Evolutionary conservation across 2,329 filamentous ascomycete species (phyloP), one percentile per base, ranked within the genome.

Genomic region (Arthrobotrys iridis): DNA sequence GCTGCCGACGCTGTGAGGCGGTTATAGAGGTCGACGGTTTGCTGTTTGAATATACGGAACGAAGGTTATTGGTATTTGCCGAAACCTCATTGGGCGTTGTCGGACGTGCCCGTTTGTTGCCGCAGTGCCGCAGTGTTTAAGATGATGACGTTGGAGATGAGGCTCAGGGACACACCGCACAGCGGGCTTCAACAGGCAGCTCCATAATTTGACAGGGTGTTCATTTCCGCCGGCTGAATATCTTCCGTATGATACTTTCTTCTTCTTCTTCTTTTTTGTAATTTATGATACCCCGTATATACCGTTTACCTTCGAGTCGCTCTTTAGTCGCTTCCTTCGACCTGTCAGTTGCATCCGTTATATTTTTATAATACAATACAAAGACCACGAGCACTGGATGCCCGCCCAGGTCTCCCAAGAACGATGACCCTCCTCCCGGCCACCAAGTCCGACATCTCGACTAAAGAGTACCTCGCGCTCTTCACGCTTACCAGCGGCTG

Each of bases 401-500:
- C 20, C 45, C 43, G 37, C 4, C 15, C 10, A 20, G 10, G 24
- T 11, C 11, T 28, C 20, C 5, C 15, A 28, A n/a, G 33, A 37
- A 43, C 52, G 33, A 74, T 74, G 70, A 74, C 70, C 52, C 55
- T 74, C 33, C 70, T 66, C 26, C 70, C 70, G 40, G 70, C 70
- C 30, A 74, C 70, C 18, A 46, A 62, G 28, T 62, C 60, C 70
- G 70, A 74, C 22, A 74, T 74, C 55, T 74, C 70, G 35, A 74
- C 70, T n/a, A 74, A 62, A 41, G 70, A 74, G 15, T 74, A 74
- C 55, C 70, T 74, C 43, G 70, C 70, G 33, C 62, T 74, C 15
- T 78, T 91, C 77, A 84, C 88, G 15, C 84, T 97, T 66, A 87
- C 89, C 46, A 85, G 88, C 78, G 88, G 88, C 66, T 93, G 91